Conservation (phyloP, 1,284 basidiomycete genomes). For the Austropuccinia psidii region DNA sequence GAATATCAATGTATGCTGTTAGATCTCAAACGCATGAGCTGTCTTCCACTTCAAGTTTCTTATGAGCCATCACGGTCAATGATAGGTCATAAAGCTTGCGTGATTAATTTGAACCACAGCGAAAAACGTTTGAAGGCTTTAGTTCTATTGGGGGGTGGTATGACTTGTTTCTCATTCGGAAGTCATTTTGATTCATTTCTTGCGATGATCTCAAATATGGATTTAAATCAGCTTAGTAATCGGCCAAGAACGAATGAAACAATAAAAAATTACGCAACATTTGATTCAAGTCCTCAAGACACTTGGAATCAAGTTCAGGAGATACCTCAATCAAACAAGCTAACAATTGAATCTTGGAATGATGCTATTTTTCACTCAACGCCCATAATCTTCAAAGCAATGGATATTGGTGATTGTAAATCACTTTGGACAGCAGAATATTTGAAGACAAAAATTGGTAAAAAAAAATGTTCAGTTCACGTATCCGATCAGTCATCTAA, state of each 20-base stretch:
- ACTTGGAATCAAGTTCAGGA: constrained; percentile 17
- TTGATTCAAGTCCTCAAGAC: constrained; percentile 11
- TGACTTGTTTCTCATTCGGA: constrained; percentile 34
- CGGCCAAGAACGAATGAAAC: not conserved
- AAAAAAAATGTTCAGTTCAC: constrained; percentile 30
- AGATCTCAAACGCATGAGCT: not conserved
- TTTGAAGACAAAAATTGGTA: constrained; percentile 12
- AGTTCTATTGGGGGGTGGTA: constrained; percentile 26
- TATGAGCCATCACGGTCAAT: not conserved
- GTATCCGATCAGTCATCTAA: constrained; percentile 8
- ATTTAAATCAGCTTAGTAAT: not conserved
- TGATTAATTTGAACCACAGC: not conserved
- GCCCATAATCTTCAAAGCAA: constrained; percentile 12
- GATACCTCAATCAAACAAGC: not conserved
- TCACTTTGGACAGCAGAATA: constrained; percentile 24
- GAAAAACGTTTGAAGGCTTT: not conserved
- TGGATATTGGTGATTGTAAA: constrained; percentile 16
- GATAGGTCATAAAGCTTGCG: constrained; percentile 11
- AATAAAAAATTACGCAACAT: constrained; percentile 2
- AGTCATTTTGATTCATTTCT: constrained; percentile 24
- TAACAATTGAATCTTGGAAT: not conserved
- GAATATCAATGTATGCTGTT: constrained; percentile 22
- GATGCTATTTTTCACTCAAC: not conserved
- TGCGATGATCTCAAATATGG: constrained; percentile 5
- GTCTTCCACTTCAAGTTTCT: not conserved